Evolutionary conservation across 257 asterid species (phyloP).

Genomic region (Solanum microdontum): DNA sequence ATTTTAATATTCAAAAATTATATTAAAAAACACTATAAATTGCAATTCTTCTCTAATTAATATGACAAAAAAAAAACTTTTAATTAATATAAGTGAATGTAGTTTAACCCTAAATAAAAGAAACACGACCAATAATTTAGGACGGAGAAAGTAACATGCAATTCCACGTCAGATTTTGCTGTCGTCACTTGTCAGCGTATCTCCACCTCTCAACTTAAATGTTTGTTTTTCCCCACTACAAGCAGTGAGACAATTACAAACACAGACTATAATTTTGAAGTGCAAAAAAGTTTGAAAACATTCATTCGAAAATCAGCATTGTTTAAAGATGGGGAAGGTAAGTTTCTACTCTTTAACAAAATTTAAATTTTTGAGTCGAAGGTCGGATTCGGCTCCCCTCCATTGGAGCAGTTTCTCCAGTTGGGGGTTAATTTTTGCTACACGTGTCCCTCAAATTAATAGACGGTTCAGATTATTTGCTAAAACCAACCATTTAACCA

Average conservation of each 20-base stretch:
- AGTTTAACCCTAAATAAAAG: not conserved
- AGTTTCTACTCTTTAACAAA: not conserved
- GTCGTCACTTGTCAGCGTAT: not conserved
- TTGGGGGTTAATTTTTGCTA: too few relatives aligned
- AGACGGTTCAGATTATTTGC: too few relatives aligned
- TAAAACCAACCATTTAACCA: too few relatives aligned
- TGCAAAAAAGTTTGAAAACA: not conserved
- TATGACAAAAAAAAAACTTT: not conserved
- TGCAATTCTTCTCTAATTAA: accelerated
- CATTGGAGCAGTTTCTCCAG: too few relatives aligned
- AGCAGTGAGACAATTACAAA: not conserved
- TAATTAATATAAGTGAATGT: not conserved
- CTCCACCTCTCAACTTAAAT: not conserved
- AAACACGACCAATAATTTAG: not conserved
- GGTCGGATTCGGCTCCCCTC: too few relatives aligned
- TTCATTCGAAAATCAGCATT: not conserved
- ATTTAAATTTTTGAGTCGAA: not conserved
- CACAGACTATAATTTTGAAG: not conserved
- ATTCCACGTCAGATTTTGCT: not conserved
- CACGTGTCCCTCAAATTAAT: too few relatives aligned
- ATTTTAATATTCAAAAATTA: not conserved
- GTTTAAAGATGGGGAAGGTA: not conserved
- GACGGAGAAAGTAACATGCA: not conserved
- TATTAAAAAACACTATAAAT: not conserved
- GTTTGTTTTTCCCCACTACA: not conserved